These are phyloP conservation scores for Sambucus nigra DNA, from an alignment of 129 eudicot species.

Conservation along the genomic window DNA sequence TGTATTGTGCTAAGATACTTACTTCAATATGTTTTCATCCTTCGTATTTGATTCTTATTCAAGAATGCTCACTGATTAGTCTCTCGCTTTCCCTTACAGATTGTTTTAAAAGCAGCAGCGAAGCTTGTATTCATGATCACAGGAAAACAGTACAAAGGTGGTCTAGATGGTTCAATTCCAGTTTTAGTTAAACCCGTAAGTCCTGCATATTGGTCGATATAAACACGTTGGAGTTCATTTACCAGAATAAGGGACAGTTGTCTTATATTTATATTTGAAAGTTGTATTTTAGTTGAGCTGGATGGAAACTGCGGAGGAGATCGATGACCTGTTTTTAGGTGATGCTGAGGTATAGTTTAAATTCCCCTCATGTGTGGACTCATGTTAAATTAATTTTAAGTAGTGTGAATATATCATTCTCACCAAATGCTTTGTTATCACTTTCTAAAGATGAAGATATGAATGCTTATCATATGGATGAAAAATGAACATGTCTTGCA, in stretches of 20 bases:
- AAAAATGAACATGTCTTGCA: not conserved
- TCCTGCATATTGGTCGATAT: slow-evolving; percentile 1
- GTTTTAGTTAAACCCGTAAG: slow-evolving; percentile 53
- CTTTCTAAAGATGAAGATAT: too few species aligned
- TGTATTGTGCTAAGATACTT: not conserved
- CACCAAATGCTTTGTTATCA: too few species aligned
- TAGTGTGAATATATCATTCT: too few species aligned
- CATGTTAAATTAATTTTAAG: too few species aligned
- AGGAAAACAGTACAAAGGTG: slow-evolving; percentile 37
- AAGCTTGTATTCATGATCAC: slow-evolving; percentile 38
- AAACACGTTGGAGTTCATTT: not conserved
- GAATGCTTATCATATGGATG: not conserved
- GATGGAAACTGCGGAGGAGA: slow-evolving; percentile 42
- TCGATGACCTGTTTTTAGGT: slow-evolving; percentile 35
- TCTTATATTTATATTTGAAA: slow-evolving; percentile 5
- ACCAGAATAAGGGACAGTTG: not conserved
- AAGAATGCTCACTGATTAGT: slow-evolving; percentile 18
- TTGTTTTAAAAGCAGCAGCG: slow-evolving; percentile 31
- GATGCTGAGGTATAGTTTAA: slow-evolving; percentile 44
- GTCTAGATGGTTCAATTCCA: slow-evolving; percentile 53
- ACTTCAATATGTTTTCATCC: slow-evolving; percentile 12
- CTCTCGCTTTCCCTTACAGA: slow-evolving; percentile 23
- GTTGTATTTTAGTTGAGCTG: slow-evolving; percentile 21
- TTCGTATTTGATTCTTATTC: slow-evolving; percentile 19
- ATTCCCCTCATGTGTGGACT: too few species aligned